Percentiles rank a stretch among this genome's conserved stretches.
Conservation (phyloP, 2,329 filamentous ascomycete species). For the Pseudocercospora crystallina region DNA sequence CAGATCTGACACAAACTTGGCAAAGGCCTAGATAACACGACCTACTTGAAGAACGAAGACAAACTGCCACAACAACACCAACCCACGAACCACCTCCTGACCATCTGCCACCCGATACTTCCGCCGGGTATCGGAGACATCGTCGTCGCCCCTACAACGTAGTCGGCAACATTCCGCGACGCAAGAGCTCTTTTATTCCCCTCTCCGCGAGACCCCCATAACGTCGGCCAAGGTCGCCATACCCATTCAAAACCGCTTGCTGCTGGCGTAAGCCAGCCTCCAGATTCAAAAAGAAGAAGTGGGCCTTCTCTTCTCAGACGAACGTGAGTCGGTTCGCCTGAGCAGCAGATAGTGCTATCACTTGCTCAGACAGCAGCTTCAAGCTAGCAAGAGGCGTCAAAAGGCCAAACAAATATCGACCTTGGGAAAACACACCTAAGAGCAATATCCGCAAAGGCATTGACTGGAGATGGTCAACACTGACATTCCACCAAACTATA, state of each 20-base stretch:
- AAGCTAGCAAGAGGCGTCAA: no score
- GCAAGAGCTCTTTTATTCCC: conserved; percentile 77
- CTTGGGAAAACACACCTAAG: not conserved
- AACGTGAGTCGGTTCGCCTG: conserved; percentile 51
- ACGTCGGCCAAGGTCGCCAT: conserved; percentile 70
- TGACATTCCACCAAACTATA: conserved; percentile 77
- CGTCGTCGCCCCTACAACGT: conserved; percentile 58
- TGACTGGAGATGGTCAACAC: conserved; percentile 76
- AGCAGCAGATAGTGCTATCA: not conserved
- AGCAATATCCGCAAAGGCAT: conserved; percentile 4
- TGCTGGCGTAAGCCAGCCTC: conserved; percentile 87
- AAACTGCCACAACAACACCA: conserved; percentile 43
- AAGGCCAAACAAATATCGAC: conserved; percentile 1
- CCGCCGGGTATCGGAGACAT: conserved; percentile 78
- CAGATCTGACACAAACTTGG: not conserved
- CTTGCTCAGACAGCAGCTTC: no score
- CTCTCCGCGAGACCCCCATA: conserved; percentile 88
- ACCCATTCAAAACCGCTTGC: conserved; percentile 52
- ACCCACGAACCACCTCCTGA: conserved; percentile 57
- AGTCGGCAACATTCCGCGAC: conserved; percentile 83
- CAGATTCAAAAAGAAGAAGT: conserved; percentile 57
- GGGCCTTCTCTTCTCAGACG: conserved; percentile 97
- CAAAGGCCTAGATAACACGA: conserved; percentile 69
- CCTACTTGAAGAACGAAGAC: conserved; percentile 39
- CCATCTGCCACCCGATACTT: conserved; percentile 79